Evolutionary conservation across 805 yeast species (phyloP), one percentile per base, ranked within the genome.

Genomic region (Saturnispora serradocipensis): DNA sequence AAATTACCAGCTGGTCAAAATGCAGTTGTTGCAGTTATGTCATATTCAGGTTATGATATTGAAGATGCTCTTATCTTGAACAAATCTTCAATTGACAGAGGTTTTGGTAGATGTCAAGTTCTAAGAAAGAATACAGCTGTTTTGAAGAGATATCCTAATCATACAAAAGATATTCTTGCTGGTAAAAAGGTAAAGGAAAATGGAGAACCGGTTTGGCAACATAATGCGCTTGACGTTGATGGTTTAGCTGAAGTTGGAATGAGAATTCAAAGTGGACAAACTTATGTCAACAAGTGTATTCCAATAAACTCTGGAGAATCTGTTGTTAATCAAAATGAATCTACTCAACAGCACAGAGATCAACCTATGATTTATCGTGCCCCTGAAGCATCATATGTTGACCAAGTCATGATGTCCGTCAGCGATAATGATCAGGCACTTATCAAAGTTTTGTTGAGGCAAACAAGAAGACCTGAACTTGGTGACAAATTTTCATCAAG

Each of bases 11-110:
- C 99, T 4, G 99, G 99, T 7, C 99, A 93, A 70, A 93, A 93
- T 67, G 99, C 99, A 9, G 87, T 96, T 0, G 99, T 93, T 53
- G 99, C 99, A 2, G 99, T 93, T 38, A 93, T 93, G 99, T 88
- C 97, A 7, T 93, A 93, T 64, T 91, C 98, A 0, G 99, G 99
- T 57, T 93, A 93, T 66, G 99, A 93, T 86, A 93, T 93, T 67
- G 98, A 93, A 72, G 99, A 93, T 82, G 99, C 99, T 5, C 76
- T 93, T 64, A 97, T 93, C 20, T 72, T 93, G 60, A 93, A 93
- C 70, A 93, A 91, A 67, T 75, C 98, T 0, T 88, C 97, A 0
- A 76, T 93, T 51, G 99, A 93, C 64, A 79, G 99, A 65, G 99
- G 99, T 1, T 93, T 88, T 67, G 99, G 99, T 42, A 82, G 99